phyloP scores from a whole-genome alignment of 306 rosid genomes.

The Vigna unguiculata region DNA sequence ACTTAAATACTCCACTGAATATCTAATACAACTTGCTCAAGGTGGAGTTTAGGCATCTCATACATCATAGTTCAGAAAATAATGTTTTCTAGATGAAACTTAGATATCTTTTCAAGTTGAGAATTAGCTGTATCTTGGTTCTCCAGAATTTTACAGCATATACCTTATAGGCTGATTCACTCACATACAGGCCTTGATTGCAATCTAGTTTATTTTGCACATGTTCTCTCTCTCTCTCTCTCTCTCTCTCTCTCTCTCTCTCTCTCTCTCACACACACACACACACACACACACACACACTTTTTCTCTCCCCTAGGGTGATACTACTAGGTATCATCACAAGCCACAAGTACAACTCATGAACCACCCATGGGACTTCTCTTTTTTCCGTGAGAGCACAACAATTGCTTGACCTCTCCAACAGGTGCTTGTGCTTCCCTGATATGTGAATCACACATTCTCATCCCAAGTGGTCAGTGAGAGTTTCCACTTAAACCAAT shows the following conservation, averaged over 20 bases:
- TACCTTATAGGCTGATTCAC: neutral
- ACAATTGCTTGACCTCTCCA: neutral
- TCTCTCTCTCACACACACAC: too few relatives aligned
- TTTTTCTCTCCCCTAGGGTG: neutral
- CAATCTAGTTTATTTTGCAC: neutral
- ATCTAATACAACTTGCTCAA: neutral
- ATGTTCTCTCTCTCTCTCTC: too few relatives aligned
- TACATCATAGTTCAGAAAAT: neutral
- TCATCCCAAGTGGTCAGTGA: neutral
- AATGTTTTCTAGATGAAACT: neutral
- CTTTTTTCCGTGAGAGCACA: neutral
- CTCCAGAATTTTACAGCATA: slow-evolving; percentile 35
- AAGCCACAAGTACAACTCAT: neutral
- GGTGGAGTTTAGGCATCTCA: neutral
- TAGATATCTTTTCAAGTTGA: slow-evolving; percentile 26
- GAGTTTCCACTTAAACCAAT: neutral
- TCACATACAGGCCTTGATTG: neutral
- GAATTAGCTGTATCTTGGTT: slow-evolving; percentile 1
- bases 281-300: too few relatives aligned
- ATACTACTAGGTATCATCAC: neutral
- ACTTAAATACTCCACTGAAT: too few relatives aligned
- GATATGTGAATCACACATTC: neutral
- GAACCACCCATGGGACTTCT: slow-evolving; percentile 8
- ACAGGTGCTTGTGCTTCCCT: neutral
- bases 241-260: too few relatives aligned